Evolutionary conservation across 2,329 filamentous ascomycete genomes (phyloP), one percentile per base, ranked within the genome.

Genomic region (Metarhizium rileyi): DNA sequence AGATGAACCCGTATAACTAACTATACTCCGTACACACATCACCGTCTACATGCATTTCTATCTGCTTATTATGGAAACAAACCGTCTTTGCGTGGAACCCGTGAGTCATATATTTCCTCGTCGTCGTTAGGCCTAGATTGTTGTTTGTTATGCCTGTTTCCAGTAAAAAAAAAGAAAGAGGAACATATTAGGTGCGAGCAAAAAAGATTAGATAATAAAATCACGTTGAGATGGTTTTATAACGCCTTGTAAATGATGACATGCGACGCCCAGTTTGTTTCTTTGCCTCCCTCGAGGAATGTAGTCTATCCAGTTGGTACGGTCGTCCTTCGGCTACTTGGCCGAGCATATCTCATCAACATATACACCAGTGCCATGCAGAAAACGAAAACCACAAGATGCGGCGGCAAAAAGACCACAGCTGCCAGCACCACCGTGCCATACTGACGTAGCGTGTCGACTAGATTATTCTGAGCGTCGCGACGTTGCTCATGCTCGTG

Each of bases 351-450:
- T 55, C 53, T 61, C 58, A 66, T 66, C 61, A 64, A 67, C 60
- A 69, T 56, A 59, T 74, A 75, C 60, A 70, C 61, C 52, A 64
- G 58, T 43, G 64, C 70, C 49, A 59, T 60, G 30, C 57, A 59
- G 45, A 66, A 52, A 44, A 66, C 57, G 49, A 71, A 48, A 23
- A 61, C 58, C 46, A 72, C 62, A 50, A 75, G 60, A 55, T 64
- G 64, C 46, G 62, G 62, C 50, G 75, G 74, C 41, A 78, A 68
- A 54, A 78, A 65, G 52, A 77, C 72, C 46, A 70, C 56, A 16
- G 70, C 69, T 12, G 69, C 73, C 48, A 74, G 57, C 26, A 71
- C 51, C 44, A 64, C 61, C 54, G 70, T 63, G 55, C 74, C 70
- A 52, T 68, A 64, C 50, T 62, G 66, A 48, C 72, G 73, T 52